Base-by-base conservation (phyloP, 2,329 filamentous ascomycete genomes). In the Colletotrichum musicola region DNA sequence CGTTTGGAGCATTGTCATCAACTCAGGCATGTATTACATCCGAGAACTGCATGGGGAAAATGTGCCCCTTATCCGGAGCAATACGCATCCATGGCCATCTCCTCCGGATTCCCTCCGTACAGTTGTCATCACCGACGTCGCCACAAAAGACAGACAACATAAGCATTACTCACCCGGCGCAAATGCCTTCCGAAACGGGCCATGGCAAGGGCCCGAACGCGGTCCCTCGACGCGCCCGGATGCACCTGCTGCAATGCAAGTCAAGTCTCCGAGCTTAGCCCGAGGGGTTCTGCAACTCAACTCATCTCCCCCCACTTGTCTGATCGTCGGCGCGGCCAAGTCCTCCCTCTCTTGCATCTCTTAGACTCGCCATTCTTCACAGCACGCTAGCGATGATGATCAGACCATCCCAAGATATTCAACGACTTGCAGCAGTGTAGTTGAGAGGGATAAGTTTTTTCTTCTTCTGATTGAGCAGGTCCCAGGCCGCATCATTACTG, bases 381-480 rank as follows among this genome's bases (percentile, higher is more conserved):
- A 35, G 30, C 30, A 4, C 30, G 30, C 30, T 35, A 35, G n/a
- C 38, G 10, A 12, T 42, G 13, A 42, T 14, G 13, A 42, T 42
- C 40, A 42, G 13, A 42, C 13, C 40, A 42, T 14, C 40, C 40
- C 40, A 42, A 42, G 14, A n/a, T 42, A 1, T 42, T 14, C 6
- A 13, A 42, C 10, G 38, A 42, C 16, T 42, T 67, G 60, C 30
- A 54, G n/a, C 20, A 47, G 50, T 13, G 51, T 38, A 25, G 22
- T 25, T 25, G 3, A 25, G 47, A 64, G 53, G 30, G 30, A 54
- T 64, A 54, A 53, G 30, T 35, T 35, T 35, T 10, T 35, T 53
- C 46, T 53, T 46, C 38, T 51, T 53, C 49, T 18, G n/a, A 60
- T 51, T 57, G 60, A 55, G 60, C 53, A 53, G 46, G 27, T 46